Evolutionary conservation across 257 asterid genomes (phyloP), one percentile per base, ranked within the genome.

Genomic region (Salvia hispanica): DNA sequence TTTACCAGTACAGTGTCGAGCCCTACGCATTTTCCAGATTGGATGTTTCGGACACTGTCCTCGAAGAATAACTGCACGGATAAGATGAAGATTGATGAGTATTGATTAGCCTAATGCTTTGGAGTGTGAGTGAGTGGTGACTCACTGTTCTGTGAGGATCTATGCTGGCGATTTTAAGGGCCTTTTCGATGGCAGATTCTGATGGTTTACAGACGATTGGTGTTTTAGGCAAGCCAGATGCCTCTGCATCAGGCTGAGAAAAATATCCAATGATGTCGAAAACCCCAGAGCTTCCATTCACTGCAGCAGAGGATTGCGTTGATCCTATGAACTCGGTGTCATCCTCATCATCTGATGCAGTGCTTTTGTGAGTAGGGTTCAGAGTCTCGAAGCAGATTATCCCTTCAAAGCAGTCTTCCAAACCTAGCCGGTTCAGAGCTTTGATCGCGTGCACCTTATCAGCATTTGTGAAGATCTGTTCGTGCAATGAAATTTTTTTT

Each of bases 131-230:
- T 4, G 31, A 25, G 52, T 25, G 31, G 7, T 36, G 5, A 13
- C 61, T 56, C 13, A 92, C 98, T 43, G 98, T 90, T 88, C 86
- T 78, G 51, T 72, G 78, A 14, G 97, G 90, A 72, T 90, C 77
- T 51, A 92, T 86, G 76, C 83, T 83, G 48, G 91, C 97, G 1
- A 92, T 77, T 45, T 76, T 47, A 7, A 92, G 88, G 36, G 98
- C 98, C 73, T 37, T 62, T 75, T 84, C 91, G 5, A 92, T 90
- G 58, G 98, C 95, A 12, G 77, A 77, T 72, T 83, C 97, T 0
- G 93, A 90, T 6, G 98, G 98, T 67, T 92, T 92, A 69, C 97
- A 92, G 11, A 88, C 84, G 33, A 92, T 81, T 25, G 98, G 97
- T 6, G 97, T 88, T 71, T 86, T 86, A 0, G 97, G 97, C 82